Percentiles rank a stretch among this genome's conserved stretches.
Evolutionary conservation across 345 rosid genomes (phyloP).

Genomic region (Rhodamnia rubescens): DNA sequence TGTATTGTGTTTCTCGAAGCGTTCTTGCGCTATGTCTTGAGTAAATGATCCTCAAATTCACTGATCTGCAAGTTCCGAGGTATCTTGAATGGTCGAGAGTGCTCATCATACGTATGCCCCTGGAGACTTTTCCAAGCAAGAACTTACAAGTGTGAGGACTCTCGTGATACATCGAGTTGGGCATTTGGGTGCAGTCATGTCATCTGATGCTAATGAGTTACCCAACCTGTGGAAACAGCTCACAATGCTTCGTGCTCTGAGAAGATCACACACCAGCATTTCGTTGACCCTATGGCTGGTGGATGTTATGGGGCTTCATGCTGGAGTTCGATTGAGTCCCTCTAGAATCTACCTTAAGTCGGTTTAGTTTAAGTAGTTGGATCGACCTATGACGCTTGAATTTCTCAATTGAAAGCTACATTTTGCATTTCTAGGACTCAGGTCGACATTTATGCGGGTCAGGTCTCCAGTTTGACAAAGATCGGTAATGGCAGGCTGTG

Average conservation of each 20-base stretch:
- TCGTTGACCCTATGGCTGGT: neutral
- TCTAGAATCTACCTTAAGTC: neutral
- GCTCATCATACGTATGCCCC: neutral
- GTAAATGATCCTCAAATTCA: neutral
- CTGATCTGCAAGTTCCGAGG: neutral
- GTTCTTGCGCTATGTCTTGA: neutral
- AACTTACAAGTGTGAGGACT: neutral
- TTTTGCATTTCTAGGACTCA: neutral
- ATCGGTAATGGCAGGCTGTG: neutral
- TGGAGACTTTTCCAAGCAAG: neutral
- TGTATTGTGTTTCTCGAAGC: neutral
- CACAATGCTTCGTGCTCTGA: neutral
- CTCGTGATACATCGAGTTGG: neutral
- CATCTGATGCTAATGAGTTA: neutral
- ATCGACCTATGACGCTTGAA: neutral
- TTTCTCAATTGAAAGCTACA: neutral
- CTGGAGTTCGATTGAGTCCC: neutral
- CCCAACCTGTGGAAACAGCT: neutral
- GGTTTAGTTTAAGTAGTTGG: neutral
- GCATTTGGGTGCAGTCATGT: neutral
- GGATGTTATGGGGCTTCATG: neutral
- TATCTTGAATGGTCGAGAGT: neutral
- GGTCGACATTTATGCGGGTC: neutral
- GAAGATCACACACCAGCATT: neutral
- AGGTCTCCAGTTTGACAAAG: neutral